Evolutionary conservation across 345 rosid genomes (phyloP), one percentile per base, ranked within the genome.

Genomic region (Syzygium oleosum): DNA sequence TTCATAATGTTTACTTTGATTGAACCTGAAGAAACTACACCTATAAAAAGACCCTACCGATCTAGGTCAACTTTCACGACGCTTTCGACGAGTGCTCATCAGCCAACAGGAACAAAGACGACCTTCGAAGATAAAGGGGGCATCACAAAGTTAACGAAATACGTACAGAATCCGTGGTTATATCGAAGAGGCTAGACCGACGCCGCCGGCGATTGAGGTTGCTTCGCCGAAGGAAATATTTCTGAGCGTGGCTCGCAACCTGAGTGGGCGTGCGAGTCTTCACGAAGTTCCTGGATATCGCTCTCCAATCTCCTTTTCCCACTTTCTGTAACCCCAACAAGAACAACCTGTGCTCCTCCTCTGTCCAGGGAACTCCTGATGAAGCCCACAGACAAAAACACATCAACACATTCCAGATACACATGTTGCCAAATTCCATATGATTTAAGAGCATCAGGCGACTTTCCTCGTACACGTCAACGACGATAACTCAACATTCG

Each of bases 241-340:
- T 97, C 93, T 97, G 99, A 88, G 99, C 99, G 53, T 97, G 99
- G 86, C 99, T 97, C 9, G 99, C 99, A 22, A 97, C 99, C 92
- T 96, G 99, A 0, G 99, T 96, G 7, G 99, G 98, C 4, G 98
- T 97, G 58, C 99, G 92, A 68, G 93, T 93, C 92, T 95, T 96
- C 23, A 97, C 99, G 87, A 94, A 97, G 89, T 93, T 97, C 61
- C 94, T 91, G 9, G 99, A 97, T 51, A 97, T 97, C 46, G 98
- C 98, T 88, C 97, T 95, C 99, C 99, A 96, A 87, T 96, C 99
- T 59, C 99, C 99, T 89, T 93, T 97, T 12, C 99, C 99, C 25
- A 95, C 98, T 85, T 92, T 97, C 91, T 95, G 95, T 86, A 97
- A 86, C 43, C 99, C 99, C 27, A 95, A 59, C 83, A 97, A 90